These are phyloP conservation scores for Gentiana macrophylla DNA, from an alignment of 257 asterid species.

Conservation along the genomic window DNA sequence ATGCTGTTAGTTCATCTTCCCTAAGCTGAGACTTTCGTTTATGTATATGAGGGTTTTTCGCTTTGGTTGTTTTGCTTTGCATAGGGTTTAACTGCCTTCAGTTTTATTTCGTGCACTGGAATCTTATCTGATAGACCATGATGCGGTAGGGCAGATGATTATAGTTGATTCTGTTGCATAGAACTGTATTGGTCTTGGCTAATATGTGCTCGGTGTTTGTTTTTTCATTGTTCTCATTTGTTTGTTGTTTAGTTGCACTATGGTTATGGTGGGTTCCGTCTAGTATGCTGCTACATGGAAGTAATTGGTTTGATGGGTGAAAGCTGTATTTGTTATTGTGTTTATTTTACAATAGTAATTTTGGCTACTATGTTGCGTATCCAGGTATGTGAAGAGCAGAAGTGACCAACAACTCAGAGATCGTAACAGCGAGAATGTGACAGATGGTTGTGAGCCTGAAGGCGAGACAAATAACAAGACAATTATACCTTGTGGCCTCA, in stretches of 20 bases:
- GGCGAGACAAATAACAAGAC: slow-evolving; percentile 31
- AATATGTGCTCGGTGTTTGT: too few relatives aligned
- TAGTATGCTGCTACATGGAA: too few relatives aligned
- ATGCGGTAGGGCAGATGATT: too few relatives aligned
- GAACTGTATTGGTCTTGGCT: too few relatives aligned
- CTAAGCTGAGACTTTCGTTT: too few relatives aligned
- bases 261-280: not conserved
- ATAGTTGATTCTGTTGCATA: too few relatives aligned
- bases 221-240: not conserved
- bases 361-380: not conserved
- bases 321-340: not conserved
- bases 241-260: not conserved
- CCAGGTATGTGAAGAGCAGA: slow-evolving; percentile 91
- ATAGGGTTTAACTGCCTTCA: not conserved
- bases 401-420: slow-evolving; percentile 82
- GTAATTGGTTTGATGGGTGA: not conserved
- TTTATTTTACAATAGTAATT: not conserved
- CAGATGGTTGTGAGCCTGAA: slow-evolving; percentile 72
- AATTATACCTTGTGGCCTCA: slow-evolving; percentile 97
- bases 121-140: too few relatives aligned
- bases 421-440: slow-evolving; percentile 18
- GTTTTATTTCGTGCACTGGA: too few relatives aligned
- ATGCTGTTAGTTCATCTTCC: not conserved
- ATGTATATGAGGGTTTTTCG: not conserved
- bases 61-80: too few relatives aligned